Conservation (phyloP, 805 yeast species). For the Yamadazyma phyllophila region DNA sequence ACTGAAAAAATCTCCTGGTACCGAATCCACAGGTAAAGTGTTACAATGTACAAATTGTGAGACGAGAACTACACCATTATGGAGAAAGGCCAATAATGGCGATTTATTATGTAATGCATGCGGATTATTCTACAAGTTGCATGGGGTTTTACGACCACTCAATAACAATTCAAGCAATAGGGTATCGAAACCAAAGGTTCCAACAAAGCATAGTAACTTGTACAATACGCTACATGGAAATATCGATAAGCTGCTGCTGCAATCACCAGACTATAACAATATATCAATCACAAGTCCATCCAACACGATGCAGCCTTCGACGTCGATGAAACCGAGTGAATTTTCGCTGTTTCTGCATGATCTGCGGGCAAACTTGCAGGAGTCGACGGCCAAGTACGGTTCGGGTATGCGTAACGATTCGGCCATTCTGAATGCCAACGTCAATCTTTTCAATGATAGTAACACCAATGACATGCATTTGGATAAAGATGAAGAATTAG, state of each 20-base stretch:
- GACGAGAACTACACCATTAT: conserved; percentile 44
- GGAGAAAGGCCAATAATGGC: conserved; percentile 43
- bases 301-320: background rate
- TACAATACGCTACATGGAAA: conserved; percentile 4
- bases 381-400: background rate
- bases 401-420: conserved; percentile 15
- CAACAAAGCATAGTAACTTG: background rate
- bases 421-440: conserved; percentile 23
- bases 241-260: background rate
- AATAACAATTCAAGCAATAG: conserved; percentile 10
- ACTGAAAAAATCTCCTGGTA: conserved; percentile 13
- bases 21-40: conserved; percentile 16
- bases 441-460: conserved; percentile 22
- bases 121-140: conserved; percentile 44
- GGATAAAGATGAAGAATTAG: conserved; percentile 34
- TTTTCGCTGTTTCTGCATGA: background rate
- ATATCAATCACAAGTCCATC: background rate
- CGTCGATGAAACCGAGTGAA: background rate
- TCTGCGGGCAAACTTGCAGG: background rate
- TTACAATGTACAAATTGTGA: conserved; percentile 43
- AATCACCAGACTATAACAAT: background rate
- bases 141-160: conserved; percentile 44
- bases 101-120: conserved; percentile 46
- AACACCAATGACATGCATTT: conserved; percentile 6
- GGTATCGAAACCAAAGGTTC: background rate